Base-by-base conservation (phyloP, 2,329 filamentous ascomycete genomes). In the Fusarium sp. region DNA sequence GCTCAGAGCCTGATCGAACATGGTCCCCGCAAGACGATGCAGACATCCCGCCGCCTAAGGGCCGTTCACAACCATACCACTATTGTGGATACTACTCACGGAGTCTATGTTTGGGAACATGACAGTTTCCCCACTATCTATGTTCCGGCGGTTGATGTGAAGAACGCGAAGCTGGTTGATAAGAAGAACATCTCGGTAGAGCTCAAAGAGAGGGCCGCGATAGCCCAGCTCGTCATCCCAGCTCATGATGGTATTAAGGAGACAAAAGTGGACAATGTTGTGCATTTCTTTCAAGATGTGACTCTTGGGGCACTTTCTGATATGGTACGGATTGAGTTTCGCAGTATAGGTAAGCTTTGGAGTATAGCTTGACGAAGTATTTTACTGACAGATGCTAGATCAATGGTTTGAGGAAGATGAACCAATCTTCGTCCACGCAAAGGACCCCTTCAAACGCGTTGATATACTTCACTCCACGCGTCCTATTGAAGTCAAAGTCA, bases 381-480 rank as follows among this genome's bases (percentile, higher is more conserved):
- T 9, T 12, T 3, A 5, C 61, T 76, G 5, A 76, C 18, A 12
- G 1, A 11, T 2, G 8, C 2, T 14, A 83, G 82, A 82, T 72
- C 80, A 81, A 68, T 83, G 82, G 82, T 62, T 83, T 4, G 89
- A 91, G 75, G 90, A 92, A 80, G 89, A 91, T 56, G 81, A 83
- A 2, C 86, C 85, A 3, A 87, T 92, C 61, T 86, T 86, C 73
- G 84, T 89, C 7, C 91, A 93, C 65, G 90, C 91, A 1, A 92
- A 91, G 70, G 90, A 92, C 60, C 91, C 91, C 0, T 92, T 88
- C 81, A 91, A 91, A 72, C 86, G 91, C 18, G 82, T 93, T 67
- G 90, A 92, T 62, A 86, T 90, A 31, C 79, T 92, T 10, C 82
- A 83, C 3, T 91, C 89, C 0, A 82, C 84, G 4, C 86, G 91